phyloP scores from a whole-genome alignment of 78 protist genomes.

The Dictyostelium firmibasis region DNA sequence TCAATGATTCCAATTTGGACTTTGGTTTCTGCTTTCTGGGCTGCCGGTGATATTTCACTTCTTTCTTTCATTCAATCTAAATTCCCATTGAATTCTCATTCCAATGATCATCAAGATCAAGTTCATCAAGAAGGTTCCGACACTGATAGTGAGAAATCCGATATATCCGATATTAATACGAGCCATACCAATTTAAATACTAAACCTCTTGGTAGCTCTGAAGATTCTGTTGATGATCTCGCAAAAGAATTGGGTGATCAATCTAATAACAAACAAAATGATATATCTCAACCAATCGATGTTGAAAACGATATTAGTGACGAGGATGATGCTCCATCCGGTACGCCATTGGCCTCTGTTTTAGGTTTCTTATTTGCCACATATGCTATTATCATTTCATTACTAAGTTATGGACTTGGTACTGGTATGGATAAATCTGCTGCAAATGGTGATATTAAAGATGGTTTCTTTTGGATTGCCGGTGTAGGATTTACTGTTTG shows the following conservation, averaged over 20 bases:
- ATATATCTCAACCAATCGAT: too few relatives aligned
- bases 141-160: constrained; percentile 28
- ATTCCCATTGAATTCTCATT: constrained; percentile 50
- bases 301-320: constrained; percentile 15
- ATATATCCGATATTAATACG: neutral
- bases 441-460: neutral
- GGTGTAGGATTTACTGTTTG: constrained; percentile 73
- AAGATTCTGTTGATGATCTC: neutral
- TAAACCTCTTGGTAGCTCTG: neutral
- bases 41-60: constrained; percentile 71
- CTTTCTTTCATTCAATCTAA: constrained; percentile 51
- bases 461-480: constrained; percentile 71
- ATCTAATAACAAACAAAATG: neutral
- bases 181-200: neutral
- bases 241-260: neutral
- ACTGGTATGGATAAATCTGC: constrained; percentile 26
- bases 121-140: neutral
- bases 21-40: constrained; percentile 43
- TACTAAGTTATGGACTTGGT: constrained; percentile 64
- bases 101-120: neutral
- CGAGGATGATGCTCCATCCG: constrained; percentile 67
- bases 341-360: constrained; percentile 65
- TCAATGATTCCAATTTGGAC: constrained; percentile 34
- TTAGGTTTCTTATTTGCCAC: constrained; percentile 47
- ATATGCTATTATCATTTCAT: constrained; percentile 55